A percentile compares a stretch with the other conserved stretches of the same genome.
These are phyloP conservation scores for Leccinum obscurum DNA, from an alignment of 768 basidiomycete genomes.

Conservation along the genomic window DNA sequence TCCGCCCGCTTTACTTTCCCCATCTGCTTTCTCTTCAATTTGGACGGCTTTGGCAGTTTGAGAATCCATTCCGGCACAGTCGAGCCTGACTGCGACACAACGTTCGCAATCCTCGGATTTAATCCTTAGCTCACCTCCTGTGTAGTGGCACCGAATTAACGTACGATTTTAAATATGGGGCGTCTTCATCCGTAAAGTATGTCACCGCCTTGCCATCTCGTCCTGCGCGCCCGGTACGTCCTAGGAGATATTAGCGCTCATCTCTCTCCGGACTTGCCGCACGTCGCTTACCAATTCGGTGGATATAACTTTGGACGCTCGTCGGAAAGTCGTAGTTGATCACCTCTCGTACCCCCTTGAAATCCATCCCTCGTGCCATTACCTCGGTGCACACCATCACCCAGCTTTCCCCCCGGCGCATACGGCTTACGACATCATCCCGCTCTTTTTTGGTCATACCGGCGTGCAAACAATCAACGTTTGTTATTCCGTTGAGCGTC, in stretches of 20 bases:
- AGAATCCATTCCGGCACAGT: slow-evolving; percentile 92
- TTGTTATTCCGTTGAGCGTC: slow-evolving; percentile 70
- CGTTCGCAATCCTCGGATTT: slow-evolving; percentile 80
- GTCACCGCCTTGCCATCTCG: slow-evolving; percentile 91
- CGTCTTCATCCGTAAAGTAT: slow-evolving; percentile 94
- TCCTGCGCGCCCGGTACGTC: slow-evolving; percentile 94
- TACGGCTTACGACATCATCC: slow-evolving; percentile 78
- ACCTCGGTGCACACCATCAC: slow-evolving; percentile 95
- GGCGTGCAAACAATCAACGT: slow-evolving; percentile 90
- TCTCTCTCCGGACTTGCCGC: background rate
- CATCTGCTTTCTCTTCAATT: slow-evolving; percentile 82
- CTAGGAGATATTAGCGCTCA: slow-evolving; percentile 37
- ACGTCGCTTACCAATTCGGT: slow-evolving; percentile 73
- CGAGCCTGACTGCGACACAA: slow-evolving; percentile 91
- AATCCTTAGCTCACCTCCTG: slow-evolving; percentile 10
- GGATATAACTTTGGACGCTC: slow-evolving; percentile 93
- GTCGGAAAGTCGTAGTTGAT: slow-evolving; percentile 98
- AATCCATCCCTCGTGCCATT: slow-evolving; percentile 98
- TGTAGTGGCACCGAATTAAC: slow-evolving; percentile 22
- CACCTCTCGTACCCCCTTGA: slow-evolving; percentile 90
- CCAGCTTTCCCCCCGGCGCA: slow-evolving; percentile 92
- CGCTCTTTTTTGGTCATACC: slow-evolving; percentile 86
- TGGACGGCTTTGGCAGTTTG: slow-evolving; percentile 92
- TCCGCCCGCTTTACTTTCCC: slow-evolving; percentile 82
- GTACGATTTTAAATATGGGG: slow-evolving; percentile 86